A percentile compares a stretch with the other conserved stretches of the same genome.
Evolutionary conservation across 208 protist genomes (phyloP).

Genomic region (Trypanosoma platydactyli): DNA sequence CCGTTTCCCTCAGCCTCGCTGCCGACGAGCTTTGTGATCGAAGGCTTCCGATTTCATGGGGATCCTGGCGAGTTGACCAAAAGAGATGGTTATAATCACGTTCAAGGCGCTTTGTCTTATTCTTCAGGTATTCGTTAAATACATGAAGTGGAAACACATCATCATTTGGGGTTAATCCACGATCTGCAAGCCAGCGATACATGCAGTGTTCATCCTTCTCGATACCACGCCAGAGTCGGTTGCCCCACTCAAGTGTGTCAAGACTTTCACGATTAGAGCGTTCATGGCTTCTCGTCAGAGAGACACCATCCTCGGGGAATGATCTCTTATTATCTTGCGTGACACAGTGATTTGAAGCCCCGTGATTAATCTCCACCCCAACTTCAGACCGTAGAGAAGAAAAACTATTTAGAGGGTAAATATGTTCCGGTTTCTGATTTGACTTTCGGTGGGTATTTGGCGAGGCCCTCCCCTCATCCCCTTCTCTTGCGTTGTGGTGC

Average conservation of each 20-base stretch:
- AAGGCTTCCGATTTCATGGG: background rate
- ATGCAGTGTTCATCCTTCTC: constrained; percentile 13
- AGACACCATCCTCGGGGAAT: background rate
- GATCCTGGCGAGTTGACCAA: constrained; percentile 10
- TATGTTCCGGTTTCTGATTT: too few species aligned
- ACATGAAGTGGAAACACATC: constrained; percentile 2
- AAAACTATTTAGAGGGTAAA: too few species aligned
- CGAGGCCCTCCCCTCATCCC: too few species aligned
- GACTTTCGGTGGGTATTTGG: too few species aligned
- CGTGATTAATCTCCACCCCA: too few species aligned
- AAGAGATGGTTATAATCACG: constrained; percentile 19
- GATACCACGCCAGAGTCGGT: constrained; percentile 7
- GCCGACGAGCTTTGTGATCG: background rate
- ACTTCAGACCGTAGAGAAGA: too few species aligned
- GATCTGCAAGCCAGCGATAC: constrained; percentile 14
- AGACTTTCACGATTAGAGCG: background rate
- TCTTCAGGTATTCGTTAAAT: constrained; percentile 28
- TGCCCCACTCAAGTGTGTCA: constrained; percentile 15
- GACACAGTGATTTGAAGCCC: too few species aligned
- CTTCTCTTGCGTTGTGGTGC: too few species aligned
- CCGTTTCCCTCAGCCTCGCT: background rate
- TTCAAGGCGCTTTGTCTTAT: constrained; percentile 17
- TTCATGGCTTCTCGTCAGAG: background rate
- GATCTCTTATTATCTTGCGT: background rate
- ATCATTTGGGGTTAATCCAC: background rate